Base-by-base conservation (phyloP, 1,284 basidiomycete genomes). In the Marasmius sp. region DNA sequence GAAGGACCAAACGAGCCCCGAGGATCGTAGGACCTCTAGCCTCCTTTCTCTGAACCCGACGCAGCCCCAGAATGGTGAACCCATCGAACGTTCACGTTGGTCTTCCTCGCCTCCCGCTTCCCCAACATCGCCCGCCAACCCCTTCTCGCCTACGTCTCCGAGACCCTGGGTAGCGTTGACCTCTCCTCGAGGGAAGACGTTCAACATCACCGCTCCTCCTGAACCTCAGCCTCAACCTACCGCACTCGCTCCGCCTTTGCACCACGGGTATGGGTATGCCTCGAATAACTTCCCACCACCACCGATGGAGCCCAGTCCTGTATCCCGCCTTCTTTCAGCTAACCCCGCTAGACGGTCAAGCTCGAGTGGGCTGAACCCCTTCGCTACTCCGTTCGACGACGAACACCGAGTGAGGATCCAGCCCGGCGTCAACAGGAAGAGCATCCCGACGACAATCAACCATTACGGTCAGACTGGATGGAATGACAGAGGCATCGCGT, bases 321-420 rank as follows among this genome's bases (percentile, higher is more conserved):
- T 78, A 34, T 83, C 81, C 51, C 73, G 79, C 43, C 71, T 82
- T 57, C 72, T 85, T 63, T 80, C 81, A 64, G 80, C 77, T 54
- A 77, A 47, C 49, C 45, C 51, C 34, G 62, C 60, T 38, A 57
- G 49, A 33, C 59, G 61, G n/a, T 57, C 58, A 37, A 61, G 57
- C 63, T 67, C 65, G 54, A 70, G 27, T 27, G 27, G 27, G 27
- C 27, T 77, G 53, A 74, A 87, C 69, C 90, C 90, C 52, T 92
- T 92, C 70, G 80, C 83, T 61, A 91, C 89, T 60, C 90, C 91
- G 11, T 92, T 92, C 74, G 91, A 92, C 71, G 90, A 91, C 69
- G 85, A 89, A 68, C 78, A 79, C 60, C 68, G 70, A 52, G 76
- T 81, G 58, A 71, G 66, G 64, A 73, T 80, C 55, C 70, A 73